Evolutionary conservation across 2,329 filamentous ascomycete species (phyloP).

Genomic region (Aphanoascus verrucosus): DNA sequence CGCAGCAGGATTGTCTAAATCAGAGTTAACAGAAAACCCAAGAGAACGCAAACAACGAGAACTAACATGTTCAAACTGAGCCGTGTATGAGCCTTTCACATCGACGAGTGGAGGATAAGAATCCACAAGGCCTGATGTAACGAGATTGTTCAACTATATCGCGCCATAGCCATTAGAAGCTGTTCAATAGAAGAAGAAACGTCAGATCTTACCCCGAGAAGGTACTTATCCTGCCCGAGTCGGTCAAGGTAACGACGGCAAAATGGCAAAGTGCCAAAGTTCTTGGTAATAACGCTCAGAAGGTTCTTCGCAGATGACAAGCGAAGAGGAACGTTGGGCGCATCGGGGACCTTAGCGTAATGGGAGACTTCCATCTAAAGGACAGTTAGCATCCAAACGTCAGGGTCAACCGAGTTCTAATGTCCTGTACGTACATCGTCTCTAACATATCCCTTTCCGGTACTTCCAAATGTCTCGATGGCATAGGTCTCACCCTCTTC

Average conservation of each 20-base stretch:
- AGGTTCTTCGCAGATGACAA: constrained; percentile 75
- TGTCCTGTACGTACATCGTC: constrained; percentile 62
- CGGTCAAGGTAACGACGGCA: constrained; percentile 85
- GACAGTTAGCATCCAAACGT: constrained; percentile 13
- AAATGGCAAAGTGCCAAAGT: constrained; percentile 87
- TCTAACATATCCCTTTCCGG: constrained; percentile 74
- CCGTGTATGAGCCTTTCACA: constrained; percentile 88
- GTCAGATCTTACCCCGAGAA: constrained; percentile 58
- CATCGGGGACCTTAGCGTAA: constrained; percentile 66
- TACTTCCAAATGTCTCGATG: constrained; percentile 92
- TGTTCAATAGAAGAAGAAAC: neutral
- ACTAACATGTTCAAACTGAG: constrained; percentile 88
- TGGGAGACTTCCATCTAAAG: constrained; percentile 66
- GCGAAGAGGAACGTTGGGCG: constrained; percentile 63
- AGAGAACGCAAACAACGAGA: neutral
- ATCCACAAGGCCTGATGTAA: constrained; percentile 73
- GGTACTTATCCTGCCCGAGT: constrained; percentile 88
- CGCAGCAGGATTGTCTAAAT: constrained; percentile 62
- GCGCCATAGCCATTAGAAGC: neutral
- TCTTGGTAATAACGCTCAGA: constrained; percentile 84
- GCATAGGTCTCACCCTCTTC: constrained; percentile 93
- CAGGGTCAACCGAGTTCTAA: neutral
- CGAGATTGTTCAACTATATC: constrained; percentile 69
- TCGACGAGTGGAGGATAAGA: constrained; percentile 82
- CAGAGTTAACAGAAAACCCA: neutral